Base-by-base conservation (phyloP, 2,329 filamentous ascomycete genomes). In the Massarina eburnea region DNA sequence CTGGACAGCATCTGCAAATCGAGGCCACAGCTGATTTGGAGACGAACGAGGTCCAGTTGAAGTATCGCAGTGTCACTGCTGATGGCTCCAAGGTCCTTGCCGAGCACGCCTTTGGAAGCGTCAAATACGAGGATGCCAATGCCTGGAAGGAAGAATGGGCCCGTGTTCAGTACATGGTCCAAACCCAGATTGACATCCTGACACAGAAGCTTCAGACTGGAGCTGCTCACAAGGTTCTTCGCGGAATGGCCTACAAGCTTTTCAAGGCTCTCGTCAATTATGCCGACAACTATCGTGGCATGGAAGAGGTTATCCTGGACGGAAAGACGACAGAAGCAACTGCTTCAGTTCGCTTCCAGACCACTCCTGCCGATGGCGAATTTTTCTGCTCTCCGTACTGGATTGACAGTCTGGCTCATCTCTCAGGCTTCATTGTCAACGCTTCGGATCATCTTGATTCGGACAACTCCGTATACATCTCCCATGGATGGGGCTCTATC, bases 241-340 rank as follows among this genome's bases (percentile, higher is more conserved):
- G 86, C 20, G 86, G 86, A 26, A 81, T 91, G 73, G 85, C 86
- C 12, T 94, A 94, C 78, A 91, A 91, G 72, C 78, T 86, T 41
- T 82, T 82, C 72, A 78, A 78, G 59, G 74, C 78, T 42, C 71
- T 82, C 24, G 80, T 82, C 29, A 77, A 76, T 39, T 83, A 83
- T 55, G 75, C 77, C 46, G 72, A 76, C 46, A 79, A 76, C 57
- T 83, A 80, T 66, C 75, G 78, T 43, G 79, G 77, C 39, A 82
- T 83, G 71, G 73, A 79, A 36, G 79, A 82, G 56, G 80, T 82
- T 38, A 79, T 82, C 39, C 71, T 82, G 9, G 78, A 82, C 58
- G 77, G 77, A 47, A 75, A 77, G 45, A 68, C 76, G 42, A 79
- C 77, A 24, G 80, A 82, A 54, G 80, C 79, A 19, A 80, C 79